Percentiles rank a stretch among this genome's conserved stretches.
Conservation (phyloP, 2,329 filamentous ascomycete genomes). For the Ploettnerulaceae sp. region DNA sequence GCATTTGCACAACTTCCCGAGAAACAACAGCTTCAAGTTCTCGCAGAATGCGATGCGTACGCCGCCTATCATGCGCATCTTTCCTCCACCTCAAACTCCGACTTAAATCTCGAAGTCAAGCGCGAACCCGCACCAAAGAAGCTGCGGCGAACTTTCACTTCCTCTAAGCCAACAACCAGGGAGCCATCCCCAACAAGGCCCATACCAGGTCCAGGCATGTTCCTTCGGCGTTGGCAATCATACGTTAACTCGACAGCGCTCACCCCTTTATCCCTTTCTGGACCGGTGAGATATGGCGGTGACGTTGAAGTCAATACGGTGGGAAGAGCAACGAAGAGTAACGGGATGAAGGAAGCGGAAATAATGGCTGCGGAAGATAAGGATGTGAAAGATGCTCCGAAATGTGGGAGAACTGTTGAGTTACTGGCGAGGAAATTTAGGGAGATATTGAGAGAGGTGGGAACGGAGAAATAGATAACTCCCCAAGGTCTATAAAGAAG, state of each 20-base stretch:
- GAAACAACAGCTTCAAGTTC: slow-evolving; percentile 42
- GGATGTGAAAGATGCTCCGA: slow-evolving; percentile 2
- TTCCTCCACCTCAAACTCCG: slow-evolving; percentile 26
- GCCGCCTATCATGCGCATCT: slow-evolving; percentile 57
- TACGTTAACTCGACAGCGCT: slow-evolving; percentile 66
- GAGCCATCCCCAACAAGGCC: slow-evolving; percentile 31
- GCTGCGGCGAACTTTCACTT: slow-evolving; percentile 4
- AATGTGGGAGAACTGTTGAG: slow-evolving; percentile 2
- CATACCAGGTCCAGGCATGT: slow-evolving; percentile 59
- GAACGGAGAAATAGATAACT: too few relatives aligned
- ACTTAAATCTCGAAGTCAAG: slow-evolving; percentile 5
- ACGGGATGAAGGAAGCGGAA: slow-evolving; percentile 1
- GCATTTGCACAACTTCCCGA: slow-evolving; percentile 39
- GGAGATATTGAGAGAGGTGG: slow-evolving; percentile 3
- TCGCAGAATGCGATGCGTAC: slow-evolving; percentile 54
- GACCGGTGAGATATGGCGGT: slow-evolving; percentile 6
- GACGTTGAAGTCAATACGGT: slow-evolving; percentile 4
- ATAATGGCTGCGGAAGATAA: not conserved
- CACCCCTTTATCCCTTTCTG: slow-evolving; percentile 44
- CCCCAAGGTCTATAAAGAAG: too few relatives aligned
- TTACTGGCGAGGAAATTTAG: slow-evolving; percentile 1
- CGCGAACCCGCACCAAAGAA: slow-evolving; percentile 18
- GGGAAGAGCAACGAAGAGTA: not conserved
- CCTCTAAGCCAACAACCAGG: slow-evolving; percentile 25
- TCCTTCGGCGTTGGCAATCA: slow-evolving; percentile 66